These are phyloP conservation scores for Hysterium pulicare DNA, from an alignment of 2,329 filamentous ascomycete genomes.

Conservation along the genomic window DNA sequence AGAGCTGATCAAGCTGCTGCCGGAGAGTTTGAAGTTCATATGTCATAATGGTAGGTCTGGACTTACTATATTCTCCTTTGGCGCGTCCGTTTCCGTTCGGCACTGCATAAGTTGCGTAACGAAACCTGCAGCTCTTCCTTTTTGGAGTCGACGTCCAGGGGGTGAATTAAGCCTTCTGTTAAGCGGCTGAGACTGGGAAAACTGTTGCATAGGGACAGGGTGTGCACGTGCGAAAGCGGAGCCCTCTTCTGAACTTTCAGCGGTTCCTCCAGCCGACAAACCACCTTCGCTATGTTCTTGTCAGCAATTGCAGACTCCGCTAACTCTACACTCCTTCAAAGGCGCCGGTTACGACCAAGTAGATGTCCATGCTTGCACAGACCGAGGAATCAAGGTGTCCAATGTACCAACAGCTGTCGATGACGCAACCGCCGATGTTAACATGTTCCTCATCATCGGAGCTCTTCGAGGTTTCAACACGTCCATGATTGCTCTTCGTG, in stretches of 20 bases:
- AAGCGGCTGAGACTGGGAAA: neutral
- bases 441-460: conserved; percentile 77
- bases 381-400: conserved; percentile 65
- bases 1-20: conserved; percentile 59
- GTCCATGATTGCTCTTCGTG: conserved; percentile 63
- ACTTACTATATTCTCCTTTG: conserved; percentile 1
- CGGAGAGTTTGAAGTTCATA: conserved; percentile 38
- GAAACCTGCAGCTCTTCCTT: conserved; percentile 6
- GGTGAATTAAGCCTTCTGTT: neutral
- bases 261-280: too few relatives aligned
- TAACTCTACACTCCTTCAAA: conserved; percentile 28
- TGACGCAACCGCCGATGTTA: conserved; percentile 78
- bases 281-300: too few relatives aligned
- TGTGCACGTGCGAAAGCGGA: neutral
- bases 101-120: conserved; percentile 7
- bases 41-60: conserved; percentile 45
- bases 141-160: neutral
- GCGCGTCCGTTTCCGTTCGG: neutral
- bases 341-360: conserved; percentile 85
- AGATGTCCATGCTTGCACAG: conserved; percentile 68
- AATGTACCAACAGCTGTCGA: conserved; percentile 80
- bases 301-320: too few relatives aligned
- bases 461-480: conserved; percentile 71
- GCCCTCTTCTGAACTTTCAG: too few relatives aligned
- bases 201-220: neutral